A percentile compares a stretch with the other conserved stretches of the same genome.
These are phyloP conservation scores for Hansfordia pulvinata DNA, from an alignment of 2,329 filamentous ascomycete species.

Conservation along the genomic window DNA sequence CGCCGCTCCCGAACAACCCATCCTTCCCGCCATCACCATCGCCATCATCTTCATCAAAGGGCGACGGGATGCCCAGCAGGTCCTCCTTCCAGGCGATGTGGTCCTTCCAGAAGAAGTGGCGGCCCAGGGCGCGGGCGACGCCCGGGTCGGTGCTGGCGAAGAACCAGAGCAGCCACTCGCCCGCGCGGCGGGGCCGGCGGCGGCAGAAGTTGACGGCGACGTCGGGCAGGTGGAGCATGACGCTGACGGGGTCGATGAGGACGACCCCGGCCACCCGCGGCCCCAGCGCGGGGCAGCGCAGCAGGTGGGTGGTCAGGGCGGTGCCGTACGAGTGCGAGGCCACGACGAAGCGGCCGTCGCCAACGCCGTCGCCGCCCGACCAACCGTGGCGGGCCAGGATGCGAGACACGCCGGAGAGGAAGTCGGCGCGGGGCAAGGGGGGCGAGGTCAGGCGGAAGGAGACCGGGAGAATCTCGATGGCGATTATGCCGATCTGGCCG, in stretches of 20 bases:
- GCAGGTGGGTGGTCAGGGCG: constrained; percentile 46
- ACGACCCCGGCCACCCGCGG: constrained; percentile 34
- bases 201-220: constrained; percentile 61
- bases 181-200: constrained; percentile 37
- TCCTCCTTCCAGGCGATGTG: constrained; percentile 61
- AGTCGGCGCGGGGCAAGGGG: constrained; percentile 35
- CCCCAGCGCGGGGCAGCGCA: constrained; percentile 32
- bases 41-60: constrained; percentile 3
- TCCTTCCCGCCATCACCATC: constrained; percentile 5
- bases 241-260: constrained; percentile 48
- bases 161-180: constrained; percentile 58
- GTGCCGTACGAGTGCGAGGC: constrained; percentile 52
- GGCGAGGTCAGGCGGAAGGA: constrained; percentile 46
- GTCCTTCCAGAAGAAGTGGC: constrained; percentile 60
- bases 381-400: constrained; percentile 46
- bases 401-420: constrained; percentile 38
- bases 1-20: constrained; percentile 2
- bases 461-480: constrained; percentile 51
- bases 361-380: no score
- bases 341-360: constrained; percentile 47
- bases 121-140: constrained; percentile 47
- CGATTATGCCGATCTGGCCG: constrained; percentile 46
- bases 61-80: constrained; percentile 21
- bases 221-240: constrained; percentile 54
- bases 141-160: constrained; percentile 56